phyloP scores from a whole-genome alignment of 352 stramenopile genomes.

The Phytophthora cactorum region DNA sequence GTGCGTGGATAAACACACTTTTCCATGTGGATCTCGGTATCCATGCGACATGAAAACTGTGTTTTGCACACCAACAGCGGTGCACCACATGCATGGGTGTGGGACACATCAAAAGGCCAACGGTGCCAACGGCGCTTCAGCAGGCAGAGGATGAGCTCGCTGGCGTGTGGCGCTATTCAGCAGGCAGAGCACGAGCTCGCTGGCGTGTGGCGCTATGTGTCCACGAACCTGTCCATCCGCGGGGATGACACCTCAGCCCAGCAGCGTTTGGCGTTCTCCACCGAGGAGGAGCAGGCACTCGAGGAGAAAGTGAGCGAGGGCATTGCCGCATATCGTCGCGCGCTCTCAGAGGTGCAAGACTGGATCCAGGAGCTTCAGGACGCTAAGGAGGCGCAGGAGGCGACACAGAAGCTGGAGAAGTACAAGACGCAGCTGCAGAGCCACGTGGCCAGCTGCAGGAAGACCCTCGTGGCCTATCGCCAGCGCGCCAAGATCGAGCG shows the following conservation, averaged over 20 bases:
- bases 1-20: too few species aligned
- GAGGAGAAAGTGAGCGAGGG: constrained; percentile 65
- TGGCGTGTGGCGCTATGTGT: constrained; percentile 52
- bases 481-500: constrained; percentile 68
- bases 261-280: constrained; percentile 52
- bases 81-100: too few species aligned
- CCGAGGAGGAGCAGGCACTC: constrained; percentile 64
- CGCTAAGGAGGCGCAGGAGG: constrained; percentile 29
- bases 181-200: constrained; percentile 53
- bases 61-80: too few species aligned
- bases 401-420: constrained; percentile 35
- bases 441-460: constrained; percentile 49
- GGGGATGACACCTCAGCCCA: constrained; percentile 14
- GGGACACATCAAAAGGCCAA: too few species aligned
- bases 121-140: too few species aligned
- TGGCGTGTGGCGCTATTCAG: constrained; percentile 18
- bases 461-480: constrained; percentile 68
- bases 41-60: too few species aligned
- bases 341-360: constrained; percentile 50
- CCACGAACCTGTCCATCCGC: constrained; percentile 37
- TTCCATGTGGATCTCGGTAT: too few species aligned
- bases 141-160: too few species aligned
- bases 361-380: constrained; percentile 49
- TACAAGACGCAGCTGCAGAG: constrained; percentile 44
- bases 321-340: constrained; percentile 43